These are phyloP conservation scores for Fragaria nilgerrensis DNA, from an alignment of 306 rosid species.

Conservation along the genomic window DNA sequence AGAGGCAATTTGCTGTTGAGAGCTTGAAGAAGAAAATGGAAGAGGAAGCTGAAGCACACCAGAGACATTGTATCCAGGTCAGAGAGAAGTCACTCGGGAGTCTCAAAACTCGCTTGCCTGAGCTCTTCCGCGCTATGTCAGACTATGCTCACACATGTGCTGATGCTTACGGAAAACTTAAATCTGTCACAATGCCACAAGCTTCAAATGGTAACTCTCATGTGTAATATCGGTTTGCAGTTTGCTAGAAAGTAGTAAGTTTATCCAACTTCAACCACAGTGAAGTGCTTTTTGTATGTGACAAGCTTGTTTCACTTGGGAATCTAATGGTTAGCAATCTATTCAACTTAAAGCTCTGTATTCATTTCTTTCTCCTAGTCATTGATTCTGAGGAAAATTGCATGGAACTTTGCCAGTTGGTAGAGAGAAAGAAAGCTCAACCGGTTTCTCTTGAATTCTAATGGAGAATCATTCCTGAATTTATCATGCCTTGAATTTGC, in stretches of 20 bases:
- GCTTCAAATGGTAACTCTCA: constrained; percentile 32
- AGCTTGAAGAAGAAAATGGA: constrained; percentile 74
- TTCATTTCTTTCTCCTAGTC: not conserved
- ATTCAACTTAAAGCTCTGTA: not conserved
- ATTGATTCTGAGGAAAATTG: not conserved
- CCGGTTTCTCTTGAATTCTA: not conserved
- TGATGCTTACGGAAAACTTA: constrained; percentile 55
- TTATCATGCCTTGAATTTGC: not conserved
- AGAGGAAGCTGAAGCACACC: constrained; percentile 66
- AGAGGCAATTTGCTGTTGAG: constrained; percentile 60
- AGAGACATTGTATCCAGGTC: constrained; percentile 62
- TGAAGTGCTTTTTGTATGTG: constrained; percentile 11
- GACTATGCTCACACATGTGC: constrained; percentile 55
- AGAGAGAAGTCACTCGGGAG: constrained; percentile 72
- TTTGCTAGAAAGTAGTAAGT: constrained; percentile 11
- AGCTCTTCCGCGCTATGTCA: constrained; percentile 66
- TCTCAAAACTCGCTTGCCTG: constrained; percentile 77
- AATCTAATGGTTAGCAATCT: constrained; percentile 26
- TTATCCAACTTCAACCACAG: constrained; percentile 22
- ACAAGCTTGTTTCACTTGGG: constrained; percentile 26
- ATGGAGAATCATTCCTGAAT: not conserved
- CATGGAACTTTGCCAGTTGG: not conserved
- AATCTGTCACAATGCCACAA: constrained; percentile 34
- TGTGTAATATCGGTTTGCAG: constrained; percentile 13
- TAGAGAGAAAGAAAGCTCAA: not conserved